These are phyloP conservation scores for Picochlorum costavermella DNA, from an alignment of 139 green algal genomes.

Conservation along the genomic window DNA sequence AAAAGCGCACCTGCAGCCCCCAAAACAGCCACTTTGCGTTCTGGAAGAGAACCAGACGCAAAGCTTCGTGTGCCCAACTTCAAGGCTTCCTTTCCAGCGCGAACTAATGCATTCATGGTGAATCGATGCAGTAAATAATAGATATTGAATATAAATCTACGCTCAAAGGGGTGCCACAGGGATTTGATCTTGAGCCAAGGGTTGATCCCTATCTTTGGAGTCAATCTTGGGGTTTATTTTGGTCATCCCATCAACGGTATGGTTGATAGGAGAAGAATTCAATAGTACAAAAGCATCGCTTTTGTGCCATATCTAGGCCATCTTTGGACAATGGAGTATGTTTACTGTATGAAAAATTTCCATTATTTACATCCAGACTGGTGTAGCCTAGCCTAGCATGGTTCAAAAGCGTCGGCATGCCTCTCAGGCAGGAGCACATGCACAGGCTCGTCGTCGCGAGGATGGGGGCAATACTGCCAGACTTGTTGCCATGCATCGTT, in stretches of 20 bases:
- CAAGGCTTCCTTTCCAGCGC: slow-evolving; percentile 24
- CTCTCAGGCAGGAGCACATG: neutral
- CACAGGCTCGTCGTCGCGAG: neutral
- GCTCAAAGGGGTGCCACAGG: neutral
- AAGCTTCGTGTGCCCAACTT: slow-evolving; percentile 15
- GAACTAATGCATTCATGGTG: slow-evolving; percentile 33
- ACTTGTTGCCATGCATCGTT: slow-evolving; percentile 66
- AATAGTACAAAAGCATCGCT: no score
- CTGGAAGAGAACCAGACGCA: slow-evolving; percentile 19
- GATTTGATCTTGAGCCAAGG: no score
- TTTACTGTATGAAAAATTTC: neutral
- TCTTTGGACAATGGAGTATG: no score
- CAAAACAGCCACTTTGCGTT: slow-evolving; percentile 77
- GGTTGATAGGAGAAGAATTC: no score
- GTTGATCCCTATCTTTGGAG: no score
- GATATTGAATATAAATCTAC: neutral
- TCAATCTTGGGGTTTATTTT: no score
- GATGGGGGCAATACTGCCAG: neutral
- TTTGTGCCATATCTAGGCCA: no score
- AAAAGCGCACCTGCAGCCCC: slow-evolving; percentile 52
- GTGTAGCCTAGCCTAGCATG: neutral
- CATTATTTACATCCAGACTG: no score
- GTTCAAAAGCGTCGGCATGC: slow-evolving; percentile 1
- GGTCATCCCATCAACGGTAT: no score
- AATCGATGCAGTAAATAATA: slow-evolving; percentile 1